Conservation (phyloP, 495 filamentous ascomycete species). For the Astrocystis sublimbata region DNA sequence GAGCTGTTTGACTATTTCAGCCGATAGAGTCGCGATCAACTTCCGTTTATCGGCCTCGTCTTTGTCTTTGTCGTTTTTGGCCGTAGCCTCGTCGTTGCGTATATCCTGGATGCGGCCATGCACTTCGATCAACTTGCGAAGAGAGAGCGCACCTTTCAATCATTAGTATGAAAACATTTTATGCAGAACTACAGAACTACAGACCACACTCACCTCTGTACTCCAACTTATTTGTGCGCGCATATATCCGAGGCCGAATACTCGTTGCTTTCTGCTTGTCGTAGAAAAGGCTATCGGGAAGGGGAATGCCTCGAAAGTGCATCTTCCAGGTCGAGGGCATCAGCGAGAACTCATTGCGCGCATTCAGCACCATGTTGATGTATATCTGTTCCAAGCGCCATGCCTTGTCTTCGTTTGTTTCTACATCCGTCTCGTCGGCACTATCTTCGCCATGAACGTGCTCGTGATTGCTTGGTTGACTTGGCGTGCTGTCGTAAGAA, state of each 20-base stretch:
- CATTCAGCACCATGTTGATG: constrained; percentile 28
- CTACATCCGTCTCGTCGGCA: not conserved
- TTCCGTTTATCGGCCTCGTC: not conserved
- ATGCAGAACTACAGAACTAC: no score
- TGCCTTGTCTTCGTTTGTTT: constrained; percentile 12
- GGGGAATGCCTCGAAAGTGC: constrained; percentile 33
- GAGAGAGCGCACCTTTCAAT: constrained; percentile 24
- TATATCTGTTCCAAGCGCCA: constrained; percentile 31
- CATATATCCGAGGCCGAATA: constrained; percentile 29
- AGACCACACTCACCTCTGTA: constrained; percentile 27
- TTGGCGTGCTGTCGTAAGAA: not conserved
- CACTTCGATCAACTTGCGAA: constrained; percentile 30
- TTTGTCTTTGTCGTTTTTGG: not conserved
- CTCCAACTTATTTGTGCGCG: constrained; percentile 23
- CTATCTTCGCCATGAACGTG: not conserved
- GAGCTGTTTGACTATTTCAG: constrained; percentile 19
- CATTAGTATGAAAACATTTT: constrained; percentile 4
- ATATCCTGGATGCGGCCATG: constrained; percentile 27
- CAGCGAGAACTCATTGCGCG: constrained; percentile 27
- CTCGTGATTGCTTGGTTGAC: no score
- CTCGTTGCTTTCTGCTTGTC: constrained; percentile 18
- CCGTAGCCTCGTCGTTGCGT: constrained; percentile 13
- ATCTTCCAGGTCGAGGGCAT: constrained; percentile 35
- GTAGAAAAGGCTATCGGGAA: constrained; percentile 32
- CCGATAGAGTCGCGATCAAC: not conserved